Evolutionary conservation across 1,139 yeast species (phyloP).

Genomic region (Lodderomyces pseudojiufengensis): DNA sequence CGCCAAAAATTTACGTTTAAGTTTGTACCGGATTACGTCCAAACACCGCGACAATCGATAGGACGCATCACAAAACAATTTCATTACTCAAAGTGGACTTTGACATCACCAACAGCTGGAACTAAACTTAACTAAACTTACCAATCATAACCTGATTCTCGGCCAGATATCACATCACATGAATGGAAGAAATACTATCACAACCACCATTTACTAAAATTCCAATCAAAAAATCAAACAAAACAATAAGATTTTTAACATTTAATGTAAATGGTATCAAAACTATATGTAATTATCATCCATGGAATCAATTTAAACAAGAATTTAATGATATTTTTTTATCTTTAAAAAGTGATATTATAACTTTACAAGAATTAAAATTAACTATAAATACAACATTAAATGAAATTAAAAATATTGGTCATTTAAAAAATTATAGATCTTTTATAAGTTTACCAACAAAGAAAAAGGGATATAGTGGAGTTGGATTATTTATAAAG

Average conservation of each 20-base stretch:
- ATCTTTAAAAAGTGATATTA: conserved; percentile 63
- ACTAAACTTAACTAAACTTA: no score
- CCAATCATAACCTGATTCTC: no score
- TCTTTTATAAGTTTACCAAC: conserved; percentile 70
- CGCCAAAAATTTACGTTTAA: no score
- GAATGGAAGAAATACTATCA: conserved; percentile 5
- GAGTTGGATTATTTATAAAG: conserved; percentile 82
- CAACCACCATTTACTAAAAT: conserved; percentile 15
- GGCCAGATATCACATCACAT: no score
- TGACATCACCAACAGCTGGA: no score
- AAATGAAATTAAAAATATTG: conserved; percentile 46
- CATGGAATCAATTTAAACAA: conserved; percentile 61
- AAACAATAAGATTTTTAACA: conserved; percentile 48
- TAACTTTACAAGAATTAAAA: conserved; percentile 84
- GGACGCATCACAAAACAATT: no score
- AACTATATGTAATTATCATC: conserved; percentile 75
- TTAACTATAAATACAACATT: conserved; percentile 45
- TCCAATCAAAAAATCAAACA: conserved; percentile 5
- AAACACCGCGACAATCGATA: no score
- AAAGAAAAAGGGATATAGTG: conserved; percentile 77
- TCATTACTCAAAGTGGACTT: no score
- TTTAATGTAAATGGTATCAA: conserved; percentile 87
- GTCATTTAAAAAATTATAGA: conserved; percentile 53
- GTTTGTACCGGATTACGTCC: no score
- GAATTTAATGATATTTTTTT: conserved; percentile 50